Evolutionary conservation across 139 green algal genomes (phyloP).

Genomic region (Coccomyxa sp.): DNA sequence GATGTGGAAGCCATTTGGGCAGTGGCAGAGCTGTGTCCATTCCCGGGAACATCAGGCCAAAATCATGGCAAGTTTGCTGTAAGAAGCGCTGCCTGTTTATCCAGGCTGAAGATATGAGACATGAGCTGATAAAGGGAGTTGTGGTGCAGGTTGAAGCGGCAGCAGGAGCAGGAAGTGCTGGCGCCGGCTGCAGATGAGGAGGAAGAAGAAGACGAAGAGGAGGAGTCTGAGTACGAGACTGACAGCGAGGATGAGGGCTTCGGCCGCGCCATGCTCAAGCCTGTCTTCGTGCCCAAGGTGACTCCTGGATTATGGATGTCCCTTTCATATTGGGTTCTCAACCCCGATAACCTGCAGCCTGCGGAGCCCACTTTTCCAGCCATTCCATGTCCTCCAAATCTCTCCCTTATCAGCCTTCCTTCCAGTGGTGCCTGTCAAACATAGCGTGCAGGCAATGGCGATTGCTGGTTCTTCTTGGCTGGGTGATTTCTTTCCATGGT

Average conservation of each 20-base stretch:
- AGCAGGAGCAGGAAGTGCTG: conserved; percentile 36
- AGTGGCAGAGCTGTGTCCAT: no score
- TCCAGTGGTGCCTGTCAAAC: no score
- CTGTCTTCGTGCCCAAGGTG: conserved; percentile 78
- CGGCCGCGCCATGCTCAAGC: conserved; percentile 66
- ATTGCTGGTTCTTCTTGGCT: no score
- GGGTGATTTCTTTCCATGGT: no score
- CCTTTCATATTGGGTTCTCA: not conserved
- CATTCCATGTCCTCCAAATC: no score
- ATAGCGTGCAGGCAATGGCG: no score
- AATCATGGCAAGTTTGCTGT: no score
- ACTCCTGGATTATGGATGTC: conserved; percentile 29
- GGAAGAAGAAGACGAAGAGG: conserved; percentile 16
- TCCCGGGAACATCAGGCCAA: no score
- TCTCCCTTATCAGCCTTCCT: no score
- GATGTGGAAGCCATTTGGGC: not conserved
- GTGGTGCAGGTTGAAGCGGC: conserved; percentile 9
- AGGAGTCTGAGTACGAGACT: conserved; percentile 72
- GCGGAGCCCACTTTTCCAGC: no score
- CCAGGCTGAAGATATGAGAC: no score
- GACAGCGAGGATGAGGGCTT: conserved; percentile 55
- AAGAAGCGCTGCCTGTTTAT: no score
- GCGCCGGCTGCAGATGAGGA: conserved; percentile 18
- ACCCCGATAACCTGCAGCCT: not conserved
- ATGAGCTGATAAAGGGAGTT: not conserved